Conservation (phyloP, 257 asterid genomes). For the Solanum chilense region DNA sequence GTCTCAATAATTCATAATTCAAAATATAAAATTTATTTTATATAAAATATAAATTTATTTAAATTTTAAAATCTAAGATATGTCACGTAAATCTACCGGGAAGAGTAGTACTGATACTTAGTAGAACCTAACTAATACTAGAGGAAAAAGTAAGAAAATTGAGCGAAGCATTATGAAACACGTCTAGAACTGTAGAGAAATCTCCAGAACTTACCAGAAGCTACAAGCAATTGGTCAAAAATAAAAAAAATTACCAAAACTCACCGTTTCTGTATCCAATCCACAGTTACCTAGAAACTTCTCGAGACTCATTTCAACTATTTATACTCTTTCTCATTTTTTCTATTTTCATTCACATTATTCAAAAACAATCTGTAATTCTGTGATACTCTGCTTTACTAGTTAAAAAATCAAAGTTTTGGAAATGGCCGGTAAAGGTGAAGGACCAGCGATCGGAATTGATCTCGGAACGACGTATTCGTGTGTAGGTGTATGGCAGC, state of each 20-base stretch:
- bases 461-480: conserved; percentile 30
- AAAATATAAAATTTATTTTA: too few species aligned
- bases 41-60: too few species aligned
- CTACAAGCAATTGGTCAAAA: neutral
- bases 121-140: too few species aligned
- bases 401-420: neutral
- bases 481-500: conserved; percentile 31
- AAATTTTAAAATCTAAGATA: too few species aligned
- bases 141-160: neutral
- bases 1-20: too few species aligned
- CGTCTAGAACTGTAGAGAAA: neutral
- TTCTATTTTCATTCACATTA: neutral
- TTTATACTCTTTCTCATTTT: neutral
- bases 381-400: neutral
- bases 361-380: neutral
- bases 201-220: neutral
- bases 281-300: conserved; percentile 13
- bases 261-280: neutral
- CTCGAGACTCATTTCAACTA: neutral
- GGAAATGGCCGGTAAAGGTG: conserved; percentile 20
- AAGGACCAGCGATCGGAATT: conserved; percentile 28
- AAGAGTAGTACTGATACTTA: too few species aligned
- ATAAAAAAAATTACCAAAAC: too few species aligned
- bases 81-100: fast-evolving
- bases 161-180: neutral